A percentile compares a stretch with the other conserved stretches of the same genome.
phyloP scores from a whole-genome alignment of 768 basidiomycete species.

The Phlebiopsis gigantea region DNA sequence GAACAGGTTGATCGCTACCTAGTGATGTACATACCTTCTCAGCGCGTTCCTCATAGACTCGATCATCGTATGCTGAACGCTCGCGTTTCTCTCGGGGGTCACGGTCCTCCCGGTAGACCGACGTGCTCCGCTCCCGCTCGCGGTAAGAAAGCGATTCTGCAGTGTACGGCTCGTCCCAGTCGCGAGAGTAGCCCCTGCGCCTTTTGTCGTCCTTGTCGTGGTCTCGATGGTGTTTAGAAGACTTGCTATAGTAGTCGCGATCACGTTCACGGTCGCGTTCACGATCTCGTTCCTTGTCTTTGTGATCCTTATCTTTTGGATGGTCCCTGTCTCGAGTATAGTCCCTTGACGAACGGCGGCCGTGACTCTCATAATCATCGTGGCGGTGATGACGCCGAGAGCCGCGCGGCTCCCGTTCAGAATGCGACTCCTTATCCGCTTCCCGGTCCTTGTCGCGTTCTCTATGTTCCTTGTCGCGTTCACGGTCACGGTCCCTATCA shows the following conservation, averaged over 20 bases:
- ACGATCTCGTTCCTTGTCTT: slow-evolving; percentile 33
- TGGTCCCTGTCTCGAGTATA: slow-evolving; percentile 29
- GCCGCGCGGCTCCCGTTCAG: slow-evolving; percentile 32
- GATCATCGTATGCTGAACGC: slow-evolving; percentile 37
- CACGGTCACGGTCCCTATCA: slow-evolving; percentile 27
- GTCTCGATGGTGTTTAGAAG: slow-evolving; percentile 48
- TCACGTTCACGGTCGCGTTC: slow-evolving; percentile 32
- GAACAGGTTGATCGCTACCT: slow-evolving; percentile 1
- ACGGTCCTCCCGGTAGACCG: slow-evolving; percentile 27
- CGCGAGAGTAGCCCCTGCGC: slow-evolving; percentile 32
- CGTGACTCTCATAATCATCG: slow-evolving; percentile 38
- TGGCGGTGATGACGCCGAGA: slow-evolving; percentile 44
- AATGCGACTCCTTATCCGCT: slow-evolving; percentile 16
- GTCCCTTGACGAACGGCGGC: slow-evolving; percentile 35
- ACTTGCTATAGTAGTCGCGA: slow-evolving; percentile 28
- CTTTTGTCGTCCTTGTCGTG: slow-evolving; percentile 51
- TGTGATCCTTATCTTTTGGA: slow-evolving; percentile 30
- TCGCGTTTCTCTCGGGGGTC: slow-evolving; percentile 29
- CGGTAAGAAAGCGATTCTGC: slow-evolving; percentile 30
- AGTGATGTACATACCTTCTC: slow-evolving; percentile 54
- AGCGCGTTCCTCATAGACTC: slow-evolving; percentile 46
- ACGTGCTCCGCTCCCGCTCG: slow-evolving; percentile 49
- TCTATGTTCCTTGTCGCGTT: slow-evolving; percentile 17
- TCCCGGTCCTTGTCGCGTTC: slow-evolving; percentile 23
- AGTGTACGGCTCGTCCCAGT: slow-evolving; percentile 42